A percentile compares a stretch with the other conserved stretches of the same genome.
Conservation (phyloP, 331 rosid genomes). For the Stylosanthes scabra region DNA sequence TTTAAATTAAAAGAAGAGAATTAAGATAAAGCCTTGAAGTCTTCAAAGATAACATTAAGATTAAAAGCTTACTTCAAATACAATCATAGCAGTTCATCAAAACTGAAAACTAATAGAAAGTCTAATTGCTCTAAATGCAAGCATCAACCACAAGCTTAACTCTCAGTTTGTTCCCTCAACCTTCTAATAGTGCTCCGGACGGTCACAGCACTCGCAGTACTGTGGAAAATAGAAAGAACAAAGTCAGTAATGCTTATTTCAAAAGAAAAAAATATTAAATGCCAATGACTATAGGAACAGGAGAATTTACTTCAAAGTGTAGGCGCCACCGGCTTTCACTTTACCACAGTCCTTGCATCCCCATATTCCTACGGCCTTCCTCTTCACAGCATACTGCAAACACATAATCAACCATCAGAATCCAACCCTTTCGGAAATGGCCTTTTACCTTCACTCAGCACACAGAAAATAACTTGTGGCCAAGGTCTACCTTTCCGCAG, state of each 20-base stretch:
- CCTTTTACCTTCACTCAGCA: neutral
- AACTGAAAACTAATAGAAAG: neutral
- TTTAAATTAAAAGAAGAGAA: neutral
- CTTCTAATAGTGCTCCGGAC: constrained; percentile 90
- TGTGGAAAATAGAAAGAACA: constrained; percentile 27
- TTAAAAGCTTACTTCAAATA: neutral
- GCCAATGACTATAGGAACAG: neutral
- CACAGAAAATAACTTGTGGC: neutral
- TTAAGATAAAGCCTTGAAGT: no score
- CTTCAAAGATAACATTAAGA: no score
- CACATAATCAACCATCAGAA: constrained; percentile 1
- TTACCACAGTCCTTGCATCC: constrained; percentile 99
- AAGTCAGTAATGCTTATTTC: neutral
- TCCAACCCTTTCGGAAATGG: neutral
- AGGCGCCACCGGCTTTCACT: constrained; percentile 95
- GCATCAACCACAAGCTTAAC: constrained; percentile 47
- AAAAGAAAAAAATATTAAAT: neutral
- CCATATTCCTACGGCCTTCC: constrained; percentile 95
- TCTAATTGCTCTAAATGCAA: constrained; percentile 7
- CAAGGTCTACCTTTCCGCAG: constrained; percentile 74
- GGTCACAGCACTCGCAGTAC: constrained; percentile 92
- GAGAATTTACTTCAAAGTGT: constrained; percentile 80
- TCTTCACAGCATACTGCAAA: constrained; percentile 88
- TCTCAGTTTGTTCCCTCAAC: constrained; percentile 94
- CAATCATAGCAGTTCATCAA: constrained; percentile 27